Percentiles rank a stretch among this genome's conserved stretches.
These are phyloP conservation scores for Termitomyces sp. DNA, from an alignment of 1,284 basidiomycete species.

Conservation along the genomic window DNA sequence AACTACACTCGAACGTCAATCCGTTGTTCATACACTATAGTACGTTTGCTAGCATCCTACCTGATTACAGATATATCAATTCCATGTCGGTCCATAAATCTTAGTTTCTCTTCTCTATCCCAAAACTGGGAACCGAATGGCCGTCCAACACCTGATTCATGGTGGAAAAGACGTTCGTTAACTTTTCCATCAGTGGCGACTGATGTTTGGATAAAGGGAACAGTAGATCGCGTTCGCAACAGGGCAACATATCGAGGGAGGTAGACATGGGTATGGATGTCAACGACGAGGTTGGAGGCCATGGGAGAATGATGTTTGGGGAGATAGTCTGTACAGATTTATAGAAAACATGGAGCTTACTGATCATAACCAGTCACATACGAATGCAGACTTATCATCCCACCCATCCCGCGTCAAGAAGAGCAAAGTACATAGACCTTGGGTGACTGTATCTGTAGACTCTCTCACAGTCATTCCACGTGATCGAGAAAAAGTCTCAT, in stretches of 20 bases:
- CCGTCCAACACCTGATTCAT: conserved; percentile 72
- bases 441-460: no score
- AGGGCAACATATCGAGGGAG: conserved; percentile 68
- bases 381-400: no score
- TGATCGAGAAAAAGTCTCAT: conserved; percentile 21
- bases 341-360: not conserved
- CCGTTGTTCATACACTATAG: not conserved
- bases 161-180: conserved; percentile 67
- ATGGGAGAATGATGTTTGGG: conserved; percentile 5
- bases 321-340: not conserved
- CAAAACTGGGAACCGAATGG: conserved; percentile 65
- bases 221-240: conserved; percentile 53
- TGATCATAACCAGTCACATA: no score
- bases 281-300: conserved; percentile 50
- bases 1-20: conserved; percentile 30
- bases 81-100: conserved; percentile 73
- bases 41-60: conserved; percentile 24
- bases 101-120: conserved; percentile 71
- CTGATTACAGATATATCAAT: conserved; percentile 70
- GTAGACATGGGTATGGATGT: conserved; percentile 81
- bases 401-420: no score
- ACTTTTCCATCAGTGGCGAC: conserved; percentile 35
- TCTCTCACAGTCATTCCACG: conserved; percentile 7
- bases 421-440: no score
- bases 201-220: conserved; percentile 65